Evolutionary conservation across 2,329 filamentous ascomycete species (phyloP).

Genomic region (Ceratocystis cubensis): DNA sequence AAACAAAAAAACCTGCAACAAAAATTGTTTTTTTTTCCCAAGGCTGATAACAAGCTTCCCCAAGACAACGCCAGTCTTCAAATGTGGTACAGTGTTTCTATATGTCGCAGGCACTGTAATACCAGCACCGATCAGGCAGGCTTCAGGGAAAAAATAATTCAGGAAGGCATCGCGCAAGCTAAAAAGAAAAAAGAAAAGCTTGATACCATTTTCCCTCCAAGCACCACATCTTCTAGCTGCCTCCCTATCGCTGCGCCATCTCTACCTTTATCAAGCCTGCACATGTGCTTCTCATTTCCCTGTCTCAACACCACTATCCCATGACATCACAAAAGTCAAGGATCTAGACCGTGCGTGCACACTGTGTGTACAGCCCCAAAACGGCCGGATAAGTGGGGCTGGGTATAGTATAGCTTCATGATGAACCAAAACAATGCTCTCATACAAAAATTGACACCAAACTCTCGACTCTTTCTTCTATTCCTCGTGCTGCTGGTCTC

Average conservation of each 20-base stretch:
- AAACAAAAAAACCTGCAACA: not conserved
- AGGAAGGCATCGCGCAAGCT: too few species aligned
- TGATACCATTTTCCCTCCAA: too few species aligned
- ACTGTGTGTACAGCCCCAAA: slow-evolving; percentile 11
- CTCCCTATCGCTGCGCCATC: too few species aligned
- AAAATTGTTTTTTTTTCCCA: not conserved
- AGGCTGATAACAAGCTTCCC: slow-evolving; percentile 5
- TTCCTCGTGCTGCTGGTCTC: not conserved
- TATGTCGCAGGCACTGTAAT: not conserved
- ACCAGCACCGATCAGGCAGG: too few species aligned
- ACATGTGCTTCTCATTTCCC: not conserved
- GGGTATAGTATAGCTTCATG: not conserved
- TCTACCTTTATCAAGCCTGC: not conserved
- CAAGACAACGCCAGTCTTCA: not conserved
- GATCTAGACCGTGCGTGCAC: not conserved
- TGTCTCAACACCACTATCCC: not conserved
- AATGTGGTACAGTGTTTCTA: not conserved
- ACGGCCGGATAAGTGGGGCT: not conserved
- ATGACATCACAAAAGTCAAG: slow-evolving; percentile 1
- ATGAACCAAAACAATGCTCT: not conserved
- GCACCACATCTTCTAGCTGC: too few species aligned
- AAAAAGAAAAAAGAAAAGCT: too few species aligned
- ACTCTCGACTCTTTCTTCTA: not conserved
- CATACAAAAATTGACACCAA: not conserved
- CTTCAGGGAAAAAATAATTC: too few species aligned